Evolutionary conservation across 805 yeast genomes (phyloP).

Genomic region (Saccharomycopsis malanga): DNA sequence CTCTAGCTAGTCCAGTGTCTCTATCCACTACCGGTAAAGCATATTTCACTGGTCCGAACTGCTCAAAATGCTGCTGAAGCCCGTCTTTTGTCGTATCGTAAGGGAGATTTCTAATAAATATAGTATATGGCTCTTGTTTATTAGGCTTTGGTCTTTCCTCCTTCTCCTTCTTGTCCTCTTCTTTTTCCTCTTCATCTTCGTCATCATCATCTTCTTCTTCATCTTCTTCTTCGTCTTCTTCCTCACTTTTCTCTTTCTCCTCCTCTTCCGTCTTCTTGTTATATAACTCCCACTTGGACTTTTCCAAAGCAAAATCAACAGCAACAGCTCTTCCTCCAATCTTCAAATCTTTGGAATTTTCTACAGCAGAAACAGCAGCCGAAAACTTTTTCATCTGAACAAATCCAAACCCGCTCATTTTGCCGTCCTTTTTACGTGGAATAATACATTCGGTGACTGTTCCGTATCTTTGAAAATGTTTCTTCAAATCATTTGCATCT

Average conservation of each 20-base stretch:
- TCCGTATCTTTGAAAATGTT: slow-evolving; percentile 70
- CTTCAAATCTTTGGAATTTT: slow-evolving; percentile 64
- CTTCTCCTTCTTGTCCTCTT: slow-evolving; percentile 30
- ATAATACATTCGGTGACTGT: slow-evolving; percentile 82
- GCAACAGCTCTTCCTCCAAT: slow-evolving; percentile 89
- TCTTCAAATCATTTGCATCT: slow-evolving; percentile 62
- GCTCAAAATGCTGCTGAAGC: slow-evolving; percentile 66
- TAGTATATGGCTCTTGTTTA: slow-evolving; percentile 60
- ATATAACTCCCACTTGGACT: slow-evolving; percentile 68
- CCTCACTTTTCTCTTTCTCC: slow-evolving; percentile 27
- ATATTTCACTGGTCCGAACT: slow-evolving; percentile 83
- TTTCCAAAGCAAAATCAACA: slow-evolving; percentile 89
- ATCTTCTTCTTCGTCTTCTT: slow-evolving; percentile 34
- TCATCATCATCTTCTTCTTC: slow-evolving; percentile 33
- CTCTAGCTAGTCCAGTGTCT: slow-evolving; percentile 79
- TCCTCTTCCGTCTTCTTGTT: slow-evolving; percentile 30
- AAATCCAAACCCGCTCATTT: slow-evolving; percentile 92
- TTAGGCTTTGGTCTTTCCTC: slow-evolving; percentile 39
- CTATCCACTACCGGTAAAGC: slow-evolving; percentile 91
- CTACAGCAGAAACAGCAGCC: slow-evolving; percentile 76
- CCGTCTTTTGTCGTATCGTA: slow-evolving; percentile 85
- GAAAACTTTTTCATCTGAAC: slow-evolving; percentile 77
- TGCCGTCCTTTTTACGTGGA: slow-evolving; percentile 82
- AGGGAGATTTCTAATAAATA: slow-evolving; percentile 90
- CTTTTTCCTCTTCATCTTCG: slow-evolving; percentile 30